A percentile compares a stretch with the other conserved stretches of the same genome.
Evolutionary conservation across 2,329 filamentous ascomycete species (phyloP).

Genomic region (Alternaria incomplexa): DNA sequence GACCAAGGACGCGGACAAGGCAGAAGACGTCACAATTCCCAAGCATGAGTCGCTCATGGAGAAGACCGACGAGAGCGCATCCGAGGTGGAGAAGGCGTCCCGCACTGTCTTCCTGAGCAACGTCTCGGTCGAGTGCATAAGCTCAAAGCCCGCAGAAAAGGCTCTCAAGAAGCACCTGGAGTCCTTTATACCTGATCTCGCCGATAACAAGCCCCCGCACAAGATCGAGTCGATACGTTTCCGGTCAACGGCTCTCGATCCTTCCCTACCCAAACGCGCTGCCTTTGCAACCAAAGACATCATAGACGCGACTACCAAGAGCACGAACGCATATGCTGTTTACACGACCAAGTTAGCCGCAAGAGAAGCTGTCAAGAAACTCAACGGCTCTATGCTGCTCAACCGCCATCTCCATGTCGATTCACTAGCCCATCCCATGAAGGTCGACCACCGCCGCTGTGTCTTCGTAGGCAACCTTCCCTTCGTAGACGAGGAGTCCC

Average conservation of each 20-base stretch:
- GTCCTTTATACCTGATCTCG: conserved; percentile 69
- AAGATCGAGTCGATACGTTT: conserved; percentile 92
- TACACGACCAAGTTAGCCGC: conserved; percentile 79
- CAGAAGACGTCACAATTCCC: conserved; percentile 54
- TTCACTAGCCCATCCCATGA: conserved; percentile 83
- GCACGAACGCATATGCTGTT: conserved; percentile 92
- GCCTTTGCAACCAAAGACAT: conserved; percentile 89
- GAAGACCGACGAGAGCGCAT: conserved; percentile 48
- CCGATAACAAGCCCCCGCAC: conserved; percentile 60
- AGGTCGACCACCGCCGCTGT: conserved; percentile 84
- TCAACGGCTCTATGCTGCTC: conserved; percentile 86
- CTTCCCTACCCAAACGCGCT: conserved; percentile 87
- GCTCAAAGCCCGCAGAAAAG: conserved; percentile 81
- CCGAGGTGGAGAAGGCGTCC: conserved; percentile 81
- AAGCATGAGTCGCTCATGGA: conserved; percentile 58
- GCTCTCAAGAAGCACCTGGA: conserved; percentile 75
- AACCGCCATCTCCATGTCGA: conserved; percentile 91
- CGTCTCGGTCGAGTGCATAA: conserved; percentile 82
- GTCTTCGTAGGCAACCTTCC: conserved; percentile 96
- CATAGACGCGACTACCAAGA: conserved; percentile 89
- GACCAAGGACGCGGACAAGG: conserved; percentile 48
- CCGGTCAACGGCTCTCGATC: conserved; percentile 86
- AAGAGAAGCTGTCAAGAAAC: conserved; percentile 72
- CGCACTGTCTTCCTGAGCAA: conserved; percentile 95
- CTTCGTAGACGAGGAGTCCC: conserved; percentile 90